A percentile compares a stretch with the other conserved stretches of the same genome.
Evolutionary conservation across 805 yeast genomes (phyloP).

Genomic region (Yamadazyma olivae): DNA sequence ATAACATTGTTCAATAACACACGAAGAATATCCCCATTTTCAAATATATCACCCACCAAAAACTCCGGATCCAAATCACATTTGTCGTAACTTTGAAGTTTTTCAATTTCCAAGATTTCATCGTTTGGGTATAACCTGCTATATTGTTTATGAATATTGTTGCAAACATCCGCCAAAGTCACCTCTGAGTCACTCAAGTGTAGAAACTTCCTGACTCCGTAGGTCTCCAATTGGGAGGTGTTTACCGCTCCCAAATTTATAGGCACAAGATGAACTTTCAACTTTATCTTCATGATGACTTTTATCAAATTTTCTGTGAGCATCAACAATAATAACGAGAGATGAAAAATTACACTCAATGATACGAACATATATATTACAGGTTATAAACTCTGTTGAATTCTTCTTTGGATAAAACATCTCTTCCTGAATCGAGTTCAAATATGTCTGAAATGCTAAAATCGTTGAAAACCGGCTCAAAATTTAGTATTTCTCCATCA

Average conservation of each 20-base stretch:
- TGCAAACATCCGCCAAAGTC: conserved; percentile 46
- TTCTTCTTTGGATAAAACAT: neutral
- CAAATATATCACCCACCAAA: conserved; percentile 61
- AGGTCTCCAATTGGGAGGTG: conserved; percentile 19
- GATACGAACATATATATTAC: no score
- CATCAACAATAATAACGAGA: no score
- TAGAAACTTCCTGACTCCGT: conserved; percentile 49
- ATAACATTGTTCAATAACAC: conserved; percentile 28
- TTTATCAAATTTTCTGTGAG: neutral
- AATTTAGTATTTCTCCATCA: conserved; percentile 62
- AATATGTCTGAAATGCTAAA: neutral
- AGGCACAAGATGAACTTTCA: conserved; percentile 35
- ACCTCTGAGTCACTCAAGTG: conserved; percentile 55
- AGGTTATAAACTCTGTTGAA: no score
- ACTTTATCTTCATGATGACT: conserved; percentile 17
- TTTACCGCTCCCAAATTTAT: conserved; percentile 16
- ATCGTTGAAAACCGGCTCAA: conserved; percentile 37
- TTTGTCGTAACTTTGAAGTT: conserved; percentile 61
- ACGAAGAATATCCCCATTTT: conserved; percentile 30
- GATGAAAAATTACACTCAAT: no score
- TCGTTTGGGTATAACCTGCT: conserved; percentile 63
- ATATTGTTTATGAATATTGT: conserved; percentile 55
- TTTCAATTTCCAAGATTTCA: conserved; percentile 51
- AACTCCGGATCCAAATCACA: conserved; percentile 84
- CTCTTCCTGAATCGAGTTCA: neutral